Evolutionary conservation across 2,329 filamentous ascomycete genomes (phyloP), one percentile per base, ranked within the genome.

Genomic region (Cladosporium sp.): DNA sequence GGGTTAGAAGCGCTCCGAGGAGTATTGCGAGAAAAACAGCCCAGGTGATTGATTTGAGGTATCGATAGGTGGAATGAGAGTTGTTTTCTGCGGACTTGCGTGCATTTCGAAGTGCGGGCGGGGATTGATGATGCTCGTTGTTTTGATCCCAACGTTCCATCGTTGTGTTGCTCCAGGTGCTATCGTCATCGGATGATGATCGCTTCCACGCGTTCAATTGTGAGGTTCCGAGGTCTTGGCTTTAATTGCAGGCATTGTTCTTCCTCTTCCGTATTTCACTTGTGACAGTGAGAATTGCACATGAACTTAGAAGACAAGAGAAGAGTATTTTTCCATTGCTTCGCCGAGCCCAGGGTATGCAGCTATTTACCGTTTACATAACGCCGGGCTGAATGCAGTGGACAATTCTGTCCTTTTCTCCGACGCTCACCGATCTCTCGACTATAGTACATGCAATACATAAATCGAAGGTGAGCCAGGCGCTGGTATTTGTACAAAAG

Each of bases 301-400:
- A n/a, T n/a, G n/a, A n/a, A n/a, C n/a, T n/a, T n/a, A n/a, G n/a
- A 45, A 35, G 3, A 38, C 8, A 33, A 40, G 45, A 48, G 45
- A 48, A 48, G 45, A 48, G 45, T 40, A 18, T 39, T 40, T 32
- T 48, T 32, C 18, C 36, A 40, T 48, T 48, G 15, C 36, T 40
- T 48, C 45, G 27, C 45, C 36, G 25, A 39, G 43, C 33, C 43
- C 43, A 38, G 20, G 43, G 43, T 39, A 47, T 47, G 43, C 16
- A 22, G 35, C 22, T 32, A 32, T 47, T 22, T 47, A 47, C 43
- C n/a, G 16, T 47, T 16, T 47, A 47, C 43, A 47, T 16, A 48
- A 48, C 36, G 45, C 45, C 45, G 18, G 45, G 45, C 45, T 48
- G 22, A 27, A 48, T 48, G 45, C 36, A 48, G 18, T 40, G 36